These are phyloP conservation scores for Pseudocercospora macadamiae DNA, from an alignment of 2,329 filamentous ascomycete genomes.

Conservation along the genomic window DNA sequence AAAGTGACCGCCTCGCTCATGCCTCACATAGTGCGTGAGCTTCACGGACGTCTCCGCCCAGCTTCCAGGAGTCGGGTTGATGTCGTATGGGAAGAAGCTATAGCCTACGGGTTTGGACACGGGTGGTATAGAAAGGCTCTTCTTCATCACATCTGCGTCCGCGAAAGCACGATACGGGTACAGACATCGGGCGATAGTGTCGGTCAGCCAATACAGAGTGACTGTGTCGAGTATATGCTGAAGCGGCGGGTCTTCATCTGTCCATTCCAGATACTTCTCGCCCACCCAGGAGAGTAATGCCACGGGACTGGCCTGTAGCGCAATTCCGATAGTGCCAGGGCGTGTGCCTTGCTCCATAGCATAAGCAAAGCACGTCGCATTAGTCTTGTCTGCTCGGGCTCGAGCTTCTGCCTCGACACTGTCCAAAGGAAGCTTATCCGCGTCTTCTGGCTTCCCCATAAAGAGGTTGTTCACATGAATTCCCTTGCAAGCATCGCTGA, in stretches of 20 bases:
- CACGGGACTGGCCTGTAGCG: neutral
- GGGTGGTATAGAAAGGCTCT: constrained; percentile 16
- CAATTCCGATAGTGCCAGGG: constrained; percentile 6
- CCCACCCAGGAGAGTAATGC: constrained; percentile 41
- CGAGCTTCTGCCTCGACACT: neutral
- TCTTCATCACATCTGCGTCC: neutral
- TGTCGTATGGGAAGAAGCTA: constrained; percentile 44
- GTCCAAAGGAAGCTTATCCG: neutral
- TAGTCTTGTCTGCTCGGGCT: neutral
- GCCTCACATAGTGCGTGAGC: neutral
- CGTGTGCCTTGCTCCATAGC: constrained; percentile 5
- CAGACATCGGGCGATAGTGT: constrained; percentile 49
- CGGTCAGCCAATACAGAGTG: constrained; percentile 58
- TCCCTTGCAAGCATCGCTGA: neutral
- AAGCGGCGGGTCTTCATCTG: constrained; percentile 39
- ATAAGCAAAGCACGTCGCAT: neutral
- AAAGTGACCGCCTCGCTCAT: neutral
- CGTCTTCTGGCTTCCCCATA: neutral
- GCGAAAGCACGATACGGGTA: constrained; percentile 48
- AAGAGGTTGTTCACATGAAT: constrained; percentile 1
- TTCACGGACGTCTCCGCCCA: constrained; percentile 29
- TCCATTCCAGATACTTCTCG: constrained; percentile 59
- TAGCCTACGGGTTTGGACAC: constrained; percentile 45
- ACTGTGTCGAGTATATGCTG: constrained; percentile 48
- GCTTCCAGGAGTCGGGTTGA: constrained; percentile 38